Base-by-base conservation (phyloP, 1,284 basidiomycete species). In the Tetrapyrgos nigripes region DNA sequence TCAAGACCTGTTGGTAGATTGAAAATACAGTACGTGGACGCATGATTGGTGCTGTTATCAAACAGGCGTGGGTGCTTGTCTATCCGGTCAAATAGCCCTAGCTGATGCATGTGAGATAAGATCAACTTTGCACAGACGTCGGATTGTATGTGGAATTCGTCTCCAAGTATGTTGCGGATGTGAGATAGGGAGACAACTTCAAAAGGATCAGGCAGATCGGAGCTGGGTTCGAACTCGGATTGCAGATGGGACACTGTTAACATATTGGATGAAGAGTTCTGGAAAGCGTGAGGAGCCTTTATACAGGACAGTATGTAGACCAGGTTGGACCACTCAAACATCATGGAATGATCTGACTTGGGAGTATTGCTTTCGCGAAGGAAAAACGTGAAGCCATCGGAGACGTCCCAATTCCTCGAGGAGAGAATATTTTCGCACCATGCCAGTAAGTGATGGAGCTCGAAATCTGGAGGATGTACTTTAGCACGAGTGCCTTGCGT, bases 1-100 rank as follows among this genome's bases (percentile, higher is more conserved):
- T 93, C 92, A 47, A 92, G 79, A 0, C 88, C 83, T 3, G 89
- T 72, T 0, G 92, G 91, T 13, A 93, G 69, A 0, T 85, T 84
- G 65, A 92, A 92, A 5, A 74, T 71, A 65, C 86, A 89, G 43
- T 74, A 68, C 14, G 75, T 60, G 61, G 50, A 52, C 14, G 33
- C 50, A 19, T 27, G 17, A 4, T 66, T 53, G 3, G 65, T 53
- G 5, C 60, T 60, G 14, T 72, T 68, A 19, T 73, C 70, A 63
- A 85, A 80, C 27, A 82, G 67, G 4, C 69, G 60, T 17, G 68
- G 59, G n/a, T 69, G 60, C 27, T 65, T 59, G 64, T 86, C 82
- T 14, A 76, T 49, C 33, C 81, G 76, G 31, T 82, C 76, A 61
- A 90, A 82, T 61, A 92, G 81, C 9, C 89, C 88, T 19, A 87